Percentiles rank a stretch among this genome's conserved stretches.
phyloP scores from a whole-genome alignment of 345 rosid genomes.

The Ricinus communis region DNA sequence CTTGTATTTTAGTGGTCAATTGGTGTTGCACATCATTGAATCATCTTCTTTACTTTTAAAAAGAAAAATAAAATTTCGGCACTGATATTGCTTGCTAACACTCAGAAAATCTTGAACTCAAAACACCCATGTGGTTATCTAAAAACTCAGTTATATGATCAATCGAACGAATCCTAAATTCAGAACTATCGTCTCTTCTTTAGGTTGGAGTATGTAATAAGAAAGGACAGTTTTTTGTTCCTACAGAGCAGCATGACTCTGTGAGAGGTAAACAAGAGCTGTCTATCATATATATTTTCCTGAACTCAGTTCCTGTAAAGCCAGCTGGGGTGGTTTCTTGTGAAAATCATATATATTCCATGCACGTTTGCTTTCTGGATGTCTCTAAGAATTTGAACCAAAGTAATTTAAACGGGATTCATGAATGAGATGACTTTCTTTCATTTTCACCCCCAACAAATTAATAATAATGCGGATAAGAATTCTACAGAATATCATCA shows the following conservation, averaged over 20 bases:
- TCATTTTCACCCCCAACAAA: neutral
- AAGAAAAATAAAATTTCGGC: too few species aligned
- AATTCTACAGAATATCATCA: neutral
- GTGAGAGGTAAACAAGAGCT: neutral
- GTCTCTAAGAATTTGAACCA: neutral
- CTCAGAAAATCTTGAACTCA: too few species aligned
- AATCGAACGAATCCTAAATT: too few species aligned
- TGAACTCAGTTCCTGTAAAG: neutral
- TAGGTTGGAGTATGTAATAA: too few species aligned
- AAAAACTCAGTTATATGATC: too few species aligned
- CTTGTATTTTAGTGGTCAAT: too few species aligned
- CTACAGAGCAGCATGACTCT: neutral
- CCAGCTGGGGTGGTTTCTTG: neutral
- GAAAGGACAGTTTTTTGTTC: too few species aligned
- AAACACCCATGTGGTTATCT: too few species aligned
- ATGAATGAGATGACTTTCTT: neutral
- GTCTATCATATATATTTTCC: neutral
- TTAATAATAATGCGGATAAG: neutral
- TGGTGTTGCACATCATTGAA: too few species aligned
- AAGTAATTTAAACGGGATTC: neutral
- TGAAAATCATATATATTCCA: neutral
- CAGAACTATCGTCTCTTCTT: too few species aligned
- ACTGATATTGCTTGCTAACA: too few species aligned
- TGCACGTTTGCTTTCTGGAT: neutral
- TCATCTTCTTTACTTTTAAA: too few species aligned